Base-by-base conservation (phyloP, 1,139 yeast species). In the Fermentozyma sake region DNA sequence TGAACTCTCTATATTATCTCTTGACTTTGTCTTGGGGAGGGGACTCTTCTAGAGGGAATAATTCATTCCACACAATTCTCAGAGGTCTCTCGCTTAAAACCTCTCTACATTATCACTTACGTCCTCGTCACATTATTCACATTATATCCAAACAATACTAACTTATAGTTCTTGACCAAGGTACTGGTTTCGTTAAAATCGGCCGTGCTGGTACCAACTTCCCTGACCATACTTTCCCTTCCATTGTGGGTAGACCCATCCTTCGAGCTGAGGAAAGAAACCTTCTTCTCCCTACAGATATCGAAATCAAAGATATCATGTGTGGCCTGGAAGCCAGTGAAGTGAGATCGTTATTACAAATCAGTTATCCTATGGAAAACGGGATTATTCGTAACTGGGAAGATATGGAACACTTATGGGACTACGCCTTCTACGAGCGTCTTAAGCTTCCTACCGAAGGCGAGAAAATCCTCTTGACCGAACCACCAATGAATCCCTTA, bases 381-480 rank as follows among this genome's bases (percentile, higher is more conserved):
- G 99, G 99, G 48, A 86, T 93, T 47, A 89, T 91, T 55, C 81
- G 81, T 53, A 87, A 91, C 55, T 91, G 98, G 98, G 95, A 89
- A 49, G 98, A 91, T 54, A 91, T 93, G 97, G 95, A 86, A 47
- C 93, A 89, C 48, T 71, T 91, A 39, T 91, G 99, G 99, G 96
- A 91, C 60, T 91, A 91, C 58, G 93, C 97, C 14, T 91, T 91
- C 57, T 83, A 82, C 59, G 95, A 91, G 44, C 76, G 84, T 48
- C 80, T 91, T 86, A 75, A 86, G 51, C 77, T 78, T 46, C 68
- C 77, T 14, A 78, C 93, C 12, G 61, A 73, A 22, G 95, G 91
- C 18, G 75, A 77, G 44, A 89, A 89, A 58, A 76, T 91, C 25
- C 68, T 91, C 44, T 68, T 91, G 39, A 91, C 98, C 2, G 98